Evolutionary conservation across 228 moss, liverwort and hornwort species (phyloP), one percentile per base, ranked within the genome.

Genomic region (Sphagnum magellanicum): DNA sequence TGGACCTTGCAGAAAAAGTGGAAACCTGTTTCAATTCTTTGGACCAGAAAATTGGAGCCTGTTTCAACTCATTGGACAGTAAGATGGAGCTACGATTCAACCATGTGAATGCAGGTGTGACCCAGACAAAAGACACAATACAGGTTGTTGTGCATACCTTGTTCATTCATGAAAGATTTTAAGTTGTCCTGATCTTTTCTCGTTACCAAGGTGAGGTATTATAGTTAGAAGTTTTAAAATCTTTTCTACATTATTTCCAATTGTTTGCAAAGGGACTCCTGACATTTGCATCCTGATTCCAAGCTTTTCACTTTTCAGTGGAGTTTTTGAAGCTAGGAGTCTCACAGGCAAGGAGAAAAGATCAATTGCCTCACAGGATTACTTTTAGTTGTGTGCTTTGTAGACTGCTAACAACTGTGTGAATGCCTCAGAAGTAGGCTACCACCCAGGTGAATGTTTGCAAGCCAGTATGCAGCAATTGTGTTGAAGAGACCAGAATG

Each of bases 1-100:
- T 94, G 81, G 86, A 91, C 70, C 88, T 94, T 81, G 89, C 94
- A 68, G 80, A 82, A 13, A 86, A 84, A 76, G 81, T 94, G 53
- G 94, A 94, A 76, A 82, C 84, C 50, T 86, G 91, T 67, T 94
- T 94, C 76, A 79, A 72, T 69, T 86, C 81, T 16, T 79, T 94
- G 75, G 91, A 83, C 72, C 78, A 67, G 68, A 86, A 82, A 71
- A 86, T 91, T 52, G 90, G 79, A 5, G 79, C 78, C 75, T 89
- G 89, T 14, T 94, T 94, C 76, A 83, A 70, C 64, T 86, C 79
- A 14, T 63, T 94, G 59, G 94, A 86, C 12, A 65, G 79, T 63
- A 86, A 84, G 77, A 72, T 94, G 49, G 94, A 94, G 79, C 81
- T 81, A 65, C 89, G 88, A 49, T 94, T 94, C 68, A 83, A 76